Conservation (phyloP, 1,284 basidiomycete species). For the Ganoderma lingzhi region DNA sequence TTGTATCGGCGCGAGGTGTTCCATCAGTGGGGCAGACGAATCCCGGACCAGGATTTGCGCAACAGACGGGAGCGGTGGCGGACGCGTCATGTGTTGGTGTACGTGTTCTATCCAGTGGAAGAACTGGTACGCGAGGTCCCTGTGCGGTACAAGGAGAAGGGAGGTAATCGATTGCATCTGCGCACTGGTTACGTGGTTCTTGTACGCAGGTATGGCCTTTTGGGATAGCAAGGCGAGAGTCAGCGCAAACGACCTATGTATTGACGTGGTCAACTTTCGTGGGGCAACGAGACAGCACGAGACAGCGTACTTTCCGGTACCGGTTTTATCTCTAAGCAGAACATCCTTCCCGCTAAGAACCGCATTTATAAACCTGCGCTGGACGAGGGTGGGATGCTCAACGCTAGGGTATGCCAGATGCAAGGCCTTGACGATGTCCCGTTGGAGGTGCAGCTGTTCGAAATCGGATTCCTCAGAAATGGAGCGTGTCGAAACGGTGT, state of each 20-base stretch:
- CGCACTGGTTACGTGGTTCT: neutral
- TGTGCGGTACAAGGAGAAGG: slow-evolving; percentile 77
- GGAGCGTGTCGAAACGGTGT: slow-evolving; percentile 16
- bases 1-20: slow-evolving; percentile 49
- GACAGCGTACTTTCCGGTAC: slow-evolving; percentile 75
- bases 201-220: slow-evolving; percentile 49
- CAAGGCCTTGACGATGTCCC: slow-evolving; percentile 55
- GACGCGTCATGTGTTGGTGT: slow-evolving; percentile 41
- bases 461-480: slow-evolving; percentile 28
- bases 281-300: neutral
- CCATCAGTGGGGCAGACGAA: slow-evolving; percentile 38
- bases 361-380: slow-evolving; percentile 68
- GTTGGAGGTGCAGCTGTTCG: slow-evolving; percentile 57
- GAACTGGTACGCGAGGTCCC: slow-evolving; percentile 76
- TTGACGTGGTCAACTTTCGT: slow-evolving; percentile 5
- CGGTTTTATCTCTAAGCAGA: slow-evolving; percentile 72
- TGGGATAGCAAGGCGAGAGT: slow-evolving; percentile 71
- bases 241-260: slow-evolving; percentile 71
- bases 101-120: slow-evolving; percentile 72
- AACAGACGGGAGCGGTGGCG: slow-evolving; percentile 46
- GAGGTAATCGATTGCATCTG: slow-evolving; percentile 38
- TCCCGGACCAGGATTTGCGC: slow-evolving; percentile 71
- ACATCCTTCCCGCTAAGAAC: slow-evolving; percentile 65
- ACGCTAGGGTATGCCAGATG: slow-evolving; percentile 70
- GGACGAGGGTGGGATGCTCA: slow-evolving; percentile 62